Evolutionary conservation across 345 rosid genomes (phyloP).

Genomic region (Streptanthus diversifolius): DNA sequence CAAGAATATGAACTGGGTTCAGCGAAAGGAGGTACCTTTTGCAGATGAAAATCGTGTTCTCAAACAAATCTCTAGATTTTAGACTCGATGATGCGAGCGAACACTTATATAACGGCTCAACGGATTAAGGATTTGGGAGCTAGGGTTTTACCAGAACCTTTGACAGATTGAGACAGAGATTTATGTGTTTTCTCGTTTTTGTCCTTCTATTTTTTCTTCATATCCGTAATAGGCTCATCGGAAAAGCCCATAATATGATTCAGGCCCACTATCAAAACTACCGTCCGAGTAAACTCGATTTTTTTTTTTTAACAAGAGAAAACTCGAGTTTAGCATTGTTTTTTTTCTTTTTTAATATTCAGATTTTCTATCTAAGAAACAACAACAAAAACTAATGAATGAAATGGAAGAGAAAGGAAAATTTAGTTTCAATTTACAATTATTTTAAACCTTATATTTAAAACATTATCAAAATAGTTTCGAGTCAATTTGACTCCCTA

Average conservation of each 20-base stretch:
- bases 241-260: not conserved
- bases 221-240: not conserved
- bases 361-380: not conserved
- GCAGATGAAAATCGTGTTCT: not conserved
- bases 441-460: not conserved
- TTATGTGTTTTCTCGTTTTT: conserved; percentile 5
- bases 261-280: conserved; percentile 3
- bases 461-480: not conserved
- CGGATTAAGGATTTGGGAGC: not conserved
- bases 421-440: not conserved
- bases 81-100: not conserved
- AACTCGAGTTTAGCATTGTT: not conserved
- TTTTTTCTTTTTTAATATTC: too few relatives aligned
- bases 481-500: not conserved
- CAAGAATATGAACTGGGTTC: not conserved
- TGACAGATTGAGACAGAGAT: not conserved
- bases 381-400: not conserved
- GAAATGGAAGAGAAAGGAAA: not conserved
- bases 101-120: conserved; percentile 19
- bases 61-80: not conserved
- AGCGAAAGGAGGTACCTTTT: conserved; percentile 15
- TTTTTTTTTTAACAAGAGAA: too few relatives aligned
- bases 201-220: not conserved
- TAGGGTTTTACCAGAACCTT: conserved; percentile 25
- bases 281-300: not conserved